Evolutionary conservation across 805 yeast genomes (phyloP), one percentile per base, ranked within the genome.

Genomic region (Ogataea wickerhamii): DNA sequence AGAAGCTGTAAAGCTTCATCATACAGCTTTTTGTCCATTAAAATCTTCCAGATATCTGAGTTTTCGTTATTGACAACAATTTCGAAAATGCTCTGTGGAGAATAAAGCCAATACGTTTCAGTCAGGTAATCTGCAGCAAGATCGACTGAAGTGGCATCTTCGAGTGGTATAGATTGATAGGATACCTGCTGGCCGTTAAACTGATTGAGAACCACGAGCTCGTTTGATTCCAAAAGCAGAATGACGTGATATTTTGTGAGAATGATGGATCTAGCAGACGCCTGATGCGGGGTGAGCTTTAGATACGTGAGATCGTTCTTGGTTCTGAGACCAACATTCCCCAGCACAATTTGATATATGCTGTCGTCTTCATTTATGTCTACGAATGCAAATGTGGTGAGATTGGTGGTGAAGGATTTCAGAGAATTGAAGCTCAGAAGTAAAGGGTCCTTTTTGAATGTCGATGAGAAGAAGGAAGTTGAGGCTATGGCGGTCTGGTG

Each of bases 71-170:
- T 71, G 10, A 86, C 66, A 7, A 82, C 70, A 5, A 93, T 61
- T 56, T 93, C 98, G 54, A 73, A 84, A 7, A 93, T 76, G 34
- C 68, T 69, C 4, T 62, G 53, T 10, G 64, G 59, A 0, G 93
- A 76, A 50, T 67, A 86, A 3, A 84, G 60, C 98, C 98, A 93
- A 49, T 67, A 84, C 0, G 98, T 85, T 1, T 67, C 54, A 30
- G 61, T 60, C 4, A 58, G 42, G 36, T 61, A 59, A 50, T 84
- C 94, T 2, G 69, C 66, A 2, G 71, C 52, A 4, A 78, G 53
- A 0, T 82, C 82, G 5, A 68, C 39, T 32, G 73, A 53, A 19
- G 56, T 50, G 32, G 69, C 74, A 30, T 54, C 55, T 4, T 56
- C 18, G 52, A 49, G 26, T 11, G 53, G 37, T 40, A 49, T 28